Evolutionary conservation across 2,329 filamentous ascomycete genomes (phyloP).

Genomic region (Aspergillus persii): DNA sequence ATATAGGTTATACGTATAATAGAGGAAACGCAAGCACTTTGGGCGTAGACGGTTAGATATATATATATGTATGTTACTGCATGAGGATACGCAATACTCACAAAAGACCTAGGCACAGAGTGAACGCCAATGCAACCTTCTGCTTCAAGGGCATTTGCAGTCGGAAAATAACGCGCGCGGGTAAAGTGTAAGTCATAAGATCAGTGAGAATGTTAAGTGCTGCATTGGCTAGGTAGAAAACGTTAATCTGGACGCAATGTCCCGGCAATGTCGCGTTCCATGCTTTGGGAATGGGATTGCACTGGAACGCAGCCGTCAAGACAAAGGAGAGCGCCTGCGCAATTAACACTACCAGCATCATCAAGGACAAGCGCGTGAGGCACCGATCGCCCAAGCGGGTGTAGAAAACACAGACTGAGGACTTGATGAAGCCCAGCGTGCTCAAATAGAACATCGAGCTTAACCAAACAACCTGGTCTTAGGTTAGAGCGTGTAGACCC

Average conservation of each 20-base stretch:
- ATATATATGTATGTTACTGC: no score
- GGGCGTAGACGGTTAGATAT: neutral
- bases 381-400: slow-evolving; percentile 42
- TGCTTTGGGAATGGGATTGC: slow-evolving; percentile 39
- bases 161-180: slow-evolving; percentile 48
- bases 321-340: slow-evolving; percentile 44
- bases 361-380: slow-evolving; percentile 35
- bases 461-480: slow-evolving; percentile 41
- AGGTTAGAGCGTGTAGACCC: neutral
- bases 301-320: slow-evolving; percentile 46
- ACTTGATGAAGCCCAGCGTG: slow-evolving; percentile 49
- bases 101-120: slow-evolving; percentile 54
- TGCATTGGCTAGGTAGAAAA: slow-evolving; percentile 54
- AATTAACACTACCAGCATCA: slow-evolving; percentile 43
- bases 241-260: slow-evolving; percentile 49
- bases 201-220: slow-evolving; percentile 61
- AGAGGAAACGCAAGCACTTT: slow-evolving; percentile 47
- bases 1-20: slow-evolving; percentile 49
- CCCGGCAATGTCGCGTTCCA: slow-evolving; percentile 38
- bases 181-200: slow-evolving; percentile 54
- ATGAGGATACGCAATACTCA: slow-evolving; percentile 10
- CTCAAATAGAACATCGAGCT: slow-evolving; percentile 52
- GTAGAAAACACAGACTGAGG: slow-evolving; percentile 48
- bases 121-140: slow-evolving; percentile 45
- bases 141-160: slow-evolving; percentile 50